A percentile compares a stretch with the other conserved stretches of the same genome.
Evolutionary conservation across 345 rosid genomes (phyloP).

Genomic region (Gossypium mustelinum): DNA sequence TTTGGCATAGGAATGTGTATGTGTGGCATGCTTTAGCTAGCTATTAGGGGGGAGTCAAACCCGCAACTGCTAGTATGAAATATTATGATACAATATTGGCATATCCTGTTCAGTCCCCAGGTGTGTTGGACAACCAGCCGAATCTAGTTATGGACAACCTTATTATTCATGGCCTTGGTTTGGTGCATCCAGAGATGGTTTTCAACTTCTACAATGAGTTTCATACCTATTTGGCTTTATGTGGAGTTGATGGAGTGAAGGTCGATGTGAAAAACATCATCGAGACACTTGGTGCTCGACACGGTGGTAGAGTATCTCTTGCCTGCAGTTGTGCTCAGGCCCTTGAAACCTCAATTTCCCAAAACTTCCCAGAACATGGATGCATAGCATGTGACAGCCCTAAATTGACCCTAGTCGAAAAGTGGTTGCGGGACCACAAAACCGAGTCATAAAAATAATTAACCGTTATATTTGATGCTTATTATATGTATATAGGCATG

Average conservation of each 20-base stretch:
- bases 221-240: conserved; percentile 81
- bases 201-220: conserved; percentile 95
- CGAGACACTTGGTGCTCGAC: conserved; percentile 92
- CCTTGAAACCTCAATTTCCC: conserved; percentile 77
- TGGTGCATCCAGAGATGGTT: conserved; percentile 85
- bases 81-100: conserved; percentile 84
- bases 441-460: too few species aligned
- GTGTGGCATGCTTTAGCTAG: conserved; percentile 98
- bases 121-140: conserved; percentile 84
- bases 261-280: conserved; percentile 92
- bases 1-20: conserved; percentile 55
- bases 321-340: conserved; percentile 83
- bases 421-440: too few species aligned
- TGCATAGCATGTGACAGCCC: conserved; percentile 58
- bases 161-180: conserved; percentile 81
- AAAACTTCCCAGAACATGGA: conserved; percentile 80
- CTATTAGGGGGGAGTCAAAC: conserved; percentile 98
- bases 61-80: conserved; percentile 86
- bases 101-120: conserved; percentile 81
- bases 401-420: too few species aligned
- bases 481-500: too few species aligned
- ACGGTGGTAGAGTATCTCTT: conserved; percentile 86
- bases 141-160: conserved; percentile 89
- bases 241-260: conserved; percentile 94
- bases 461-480: too few species aligned